Percentiles rank a stretch among this genome's conserved stretches.
Evolutionary conservation across 2,329 filamentous ascomycete genomes (phyloP).

Genomic region (Trichoderma sp.): DNA sequence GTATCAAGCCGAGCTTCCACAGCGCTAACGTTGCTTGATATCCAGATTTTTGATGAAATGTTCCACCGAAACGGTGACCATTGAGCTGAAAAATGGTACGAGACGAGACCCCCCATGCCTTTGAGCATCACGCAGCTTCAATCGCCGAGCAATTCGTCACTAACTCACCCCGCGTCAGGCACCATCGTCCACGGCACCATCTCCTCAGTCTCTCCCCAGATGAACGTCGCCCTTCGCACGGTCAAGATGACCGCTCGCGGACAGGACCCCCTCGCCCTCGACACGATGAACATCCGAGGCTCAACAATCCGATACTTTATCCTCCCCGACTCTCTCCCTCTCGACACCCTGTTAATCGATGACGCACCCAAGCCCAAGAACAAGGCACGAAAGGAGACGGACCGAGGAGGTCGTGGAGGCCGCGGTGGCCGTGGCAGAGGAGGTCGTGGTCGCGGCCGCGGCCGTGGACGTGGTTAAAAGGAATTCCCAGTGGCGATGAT

Average conservation of each 20-base stretch:
- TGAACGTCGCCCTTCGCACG: constrained; percentile 95
- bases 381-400: constrained; percentile 91
- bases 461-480: constrained; percentile 41
- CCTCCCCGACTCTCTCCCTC: constrained; percentile 89
- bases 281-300: constrained; percentile 95
- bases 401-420: constrained; percentile 59
- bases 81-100: constrained; percentile 96
- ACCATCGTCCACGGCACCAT: constrained; percentile 97
- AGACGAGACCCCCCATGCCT: neutral
- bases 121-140: neutral
- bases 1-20: constrained; percentile 29
- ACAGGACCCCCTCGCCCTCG: constrained; percentile 83
- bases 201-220: constrained; percentile 93
- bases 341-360: constrained; percentile 94
- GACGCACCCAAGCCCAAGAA: constrained; percentile 99
- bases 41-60: constrained; percentile 98
- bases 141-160: constrained; percentile 1
- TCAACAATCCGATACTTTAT: constrained; percentile 97
- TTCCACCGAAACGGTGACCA: constrained; percentile 96
- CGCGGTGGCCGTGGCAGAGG: constrained; percentile 56
- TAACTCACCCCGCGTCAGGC: constrained; percentile 56
- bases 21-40: constrained; percentile 35
- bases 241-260: constrained; percentile 95
- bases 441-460: constrained; percentile 47
- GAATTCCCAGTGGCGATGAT: neutral